Evolutionary conservation across 257 asterid species (phyloP).

Genomic region (Schizonepeta tenuifolia): DNA sequence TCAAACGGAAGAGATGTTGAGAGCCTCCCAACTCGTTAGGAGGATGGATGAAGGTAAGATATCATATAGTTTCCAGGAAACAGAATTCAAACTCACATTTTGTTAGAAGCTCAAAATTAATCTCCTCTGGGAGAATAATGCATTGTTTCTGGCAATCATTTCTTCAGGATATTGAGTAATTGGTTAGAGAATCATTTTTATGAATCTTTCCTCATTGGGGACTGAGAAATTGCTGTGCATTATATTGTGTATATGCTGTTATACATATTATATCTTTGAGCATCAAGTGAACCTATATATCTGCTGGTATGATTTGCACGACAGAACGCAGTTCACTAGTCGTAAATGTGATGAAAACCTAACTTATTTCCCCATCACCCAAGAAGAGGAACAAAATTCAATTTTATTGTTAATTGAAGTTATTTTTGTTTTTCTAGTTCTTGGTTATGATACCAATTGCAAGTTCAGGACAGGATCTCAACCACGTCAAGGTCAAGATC

Average conservation of each 20-base stretch:
- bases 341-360: neutral
- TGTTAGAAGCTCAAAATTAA: conserved; percentile 8
- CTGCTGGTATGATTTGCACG: conserved; percentile 4
- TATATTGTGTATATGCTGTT: neutral
- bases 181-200: conserved; percentile 12
- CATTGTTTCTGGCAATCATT: conserved; percentile 18
- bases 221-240: neutral
- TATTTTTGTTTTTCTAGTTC: neutral
- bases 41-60: conserved; percentile 29
- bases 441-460: neutral
- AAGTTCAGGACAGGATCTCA: neutral
- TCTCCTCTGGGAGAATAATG: neutral
- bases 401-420: neutral
- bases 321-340: neutral
- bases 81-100: neutral
- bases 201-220: neutral
- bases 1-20: neutral
- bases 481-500: neutral
- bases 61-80: conserved; percentile 1
- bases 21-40: conserved; percentile 6
- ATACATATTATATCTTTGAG: neutral
- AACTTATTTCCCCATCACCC: neutral
- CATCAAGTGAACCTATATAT: neutral
- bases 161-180: neutral
- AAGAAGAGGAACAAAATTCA: neutral